Base-by-base conservation (phyloP, 345 rosid genomes). In the Pugionium dolabratum region DNA sequence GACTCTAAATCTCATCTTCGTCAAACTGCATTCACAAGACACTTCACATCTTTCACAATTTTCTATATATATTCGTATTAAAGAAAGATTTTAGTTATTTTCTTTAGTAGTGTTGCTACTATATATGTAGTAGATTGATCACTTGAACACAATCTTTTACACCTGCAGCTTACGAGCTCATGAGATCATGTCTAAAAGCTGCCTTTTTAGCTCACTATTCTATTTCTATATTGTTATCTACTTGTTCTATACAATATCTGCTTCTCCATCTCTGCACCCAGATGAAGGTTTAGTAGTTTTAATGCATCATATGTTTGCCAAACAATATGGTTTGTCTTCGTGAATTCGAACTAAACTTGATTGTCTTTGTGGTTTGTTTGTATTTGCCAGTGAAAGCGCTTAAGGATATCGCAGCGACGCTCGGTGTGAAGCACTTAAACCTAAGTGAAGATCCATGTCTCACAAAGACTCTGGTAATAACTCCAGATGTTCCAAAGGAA, bases 381-480 rank as follows among this genome's bases (percentile, higher is more conserved):
- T 53, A 9, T 45, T 44, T 73, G 4, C 37, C 63, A 74, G 77
- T 54, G 53, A 39, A 66, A 54, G 69, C 69, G 1, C 73, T 74
- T 45, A 74, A 74, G 42, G 64, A 61, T 37, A 74, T 74, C 0
- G 57, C 69, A n/a, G 1, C 6, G 18, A 68, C 78, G 27, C 54
- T 74, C 0, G 74, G 78, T 47, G 65, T 68, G 1, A 55, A 62
- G 32, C 28, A 74, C 53, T 37, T 67, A 7, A 74, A 68, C 54
- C 31, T 67, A 55, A 54, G 70, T 62, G 74, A 68, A 68, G 78
- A 74, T 49, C 78, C 74, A 7, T 74, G 78, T 68, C 47, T 67
- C 2, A n/a, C 59, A 74, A 74, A 68, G 54, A 74, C 70, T 39
- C 62, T 63, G 5, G 31, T 61, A 7, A 75, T 75, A 69, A 75